Percentiles rank a stretch among this genome's conserved stretches.
phyloP scores from a whole-genome alignment of 2,329 filamentous ascomycete genomes.

The Aureobasidium leucospermi region DNA sequence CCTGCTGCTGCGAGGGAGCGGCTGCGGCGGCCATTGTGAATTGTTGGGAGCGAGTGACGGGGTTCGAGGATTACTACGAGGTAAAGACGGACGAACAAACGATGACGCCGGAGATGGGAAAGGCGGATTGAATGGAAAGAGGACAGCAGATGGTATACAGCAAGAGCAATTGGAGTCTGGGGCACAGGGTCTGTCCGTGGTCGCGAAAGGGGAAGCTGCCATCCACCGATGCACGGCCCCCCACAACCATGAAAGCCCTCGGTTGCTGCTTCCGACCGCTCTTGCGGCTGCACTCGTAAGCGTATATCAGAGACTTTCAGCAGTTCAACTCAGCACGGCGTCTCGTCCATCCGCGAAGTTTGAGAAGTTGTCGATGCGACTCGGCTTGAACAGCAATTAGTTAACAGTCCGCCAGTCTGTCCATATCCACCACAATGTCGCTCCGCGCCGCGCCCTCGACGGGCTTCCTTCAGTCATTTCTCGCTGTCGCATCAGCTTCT shows the following conservation, averaged over 20 bases:
- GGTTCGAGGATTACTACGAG: neutral
- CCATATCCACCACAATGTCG: slow-evolving; percentile 27
- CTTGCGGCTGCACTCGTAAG: neutral
- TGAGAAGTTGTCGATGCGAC: slow-evolving; percentile 5
- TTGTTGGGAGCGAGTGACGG: slow-evolving; percentile 2
- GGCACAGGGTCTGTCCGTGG: slow-evolving; percentile 16
- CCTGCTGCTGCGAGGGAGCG: slow-evolving; percentile 41
- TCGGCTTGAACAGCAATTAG: neutral
- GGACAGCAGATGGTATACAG: slow-evolving; percentile 9
- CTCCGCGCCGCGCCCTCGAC: slow-evolving; percentile 31
- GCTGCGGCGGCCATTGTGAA: slow-evolving; percentile 57
- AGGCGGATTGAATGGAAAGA: neutral
- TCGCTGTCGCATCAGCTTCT: slow-evolving; percentile 43
- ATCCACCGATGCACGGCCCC: slow-evolving; percentile 17
- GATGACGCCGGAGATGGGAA: neutral
- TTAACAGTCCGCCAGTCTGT: neutral
- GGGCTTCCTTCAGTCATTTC: slow-evolving; percentile 43
- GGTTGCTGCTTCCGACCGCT: neutral
- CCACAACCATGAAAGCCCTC: neutral
- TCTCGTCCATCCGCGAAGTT: neutral
- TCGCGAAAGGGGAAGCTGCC: slow-evolving; percentile 32
- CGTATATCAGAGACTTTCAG: neutral
- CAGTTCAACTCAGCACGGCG: neutral
- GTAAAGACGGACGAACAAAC: neutral
- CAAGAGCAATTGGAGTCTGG: neutral